Conservation (phyloP, 352 stramenopile genomes). For the Phytopythium aichiense region DNA sequence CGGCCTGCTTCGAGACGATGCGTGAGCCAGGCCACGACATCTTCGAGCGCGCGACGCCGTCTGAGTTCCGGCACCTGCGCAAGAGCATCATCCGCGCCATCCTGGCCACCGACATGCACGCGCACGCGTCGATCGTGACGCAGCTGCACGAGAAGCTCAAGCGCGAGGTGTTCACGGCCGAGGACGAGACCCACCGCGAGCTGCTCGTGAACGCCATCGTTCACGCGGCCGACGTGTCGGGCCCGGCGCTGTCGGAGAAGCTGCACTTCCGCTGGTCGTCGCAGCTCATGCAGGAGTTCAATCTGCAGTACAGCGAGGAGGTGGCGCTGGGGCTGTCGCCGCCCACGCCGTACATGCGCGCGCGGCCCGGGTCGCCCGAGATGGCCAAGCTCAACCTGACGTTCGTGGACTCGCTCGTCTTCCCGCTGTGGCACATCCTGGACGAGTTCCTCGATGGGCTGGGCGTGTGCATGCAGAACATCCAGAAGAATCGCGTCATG, state of each 20-base stretch:
- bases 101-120: constrained; percentile 81
- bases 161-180: constrained; percentile 40
- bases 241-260: constrained; percentile 45
- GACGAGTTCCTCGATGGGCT: constrained; percentile 57
- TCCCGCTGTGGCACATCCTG: constrained; percentile 78
- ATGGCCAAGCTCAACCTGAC: constrained; percentile 72
- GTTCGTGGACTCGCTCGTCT: constrained; percentile 84
- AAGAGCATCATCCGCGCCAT: constrained; percentile 78
- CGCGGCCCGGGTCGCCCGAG: constrained; percentile 46
- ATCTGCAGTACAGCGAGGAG: constrained; percentile 76
- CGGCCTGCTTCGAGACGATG: constrained; percentile 79
- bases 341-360: constrained; percentile 79
- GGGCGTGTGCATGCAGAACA: constrained; percentile 51
- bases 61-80: constrained; percentile 47
- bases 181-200: constrained; percentile 55
- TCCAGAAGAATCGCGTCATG: constrained; percentile 64
- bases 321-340: constrained; percentile 45
- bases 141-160: constrained; percentile 67
- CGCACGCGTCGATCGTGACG: constrained; percentile 65
- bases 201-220: constrained; percentile 74
- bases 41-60: constrained; percentile 31
- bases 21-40: constrained; percentile 64
- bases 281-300: constrained; percentile 75
- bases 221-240: constrained; percentile 77
- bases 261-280: constrained; percentile 66